Evolutionary conservation across 1,284 basidiomycete genomes (phyloP).

Genomic region (Pterulicium gracile): DNA sequence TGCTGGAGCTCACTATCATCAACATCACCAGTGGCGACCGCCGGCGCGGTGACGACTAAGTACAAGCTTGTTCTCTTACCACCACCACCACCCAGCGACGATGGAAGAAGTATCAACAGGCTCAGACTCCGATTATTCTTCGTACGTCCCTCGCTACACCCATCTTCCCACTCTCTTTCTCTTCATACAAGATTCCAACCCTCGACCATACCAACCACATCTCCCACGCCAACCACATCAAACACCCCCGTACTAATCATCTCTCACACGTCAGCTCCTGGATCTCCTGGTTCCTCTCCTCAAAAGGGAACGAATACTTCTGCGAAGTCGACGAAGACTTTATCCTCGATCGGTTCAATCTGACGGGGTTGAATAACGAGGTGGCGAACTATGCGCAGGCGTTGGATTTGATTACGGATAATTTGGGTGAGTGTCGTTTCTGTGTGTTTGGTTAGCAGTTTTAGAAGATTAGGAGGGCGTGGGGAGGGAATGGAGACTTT

Average conservation of each 20-base stretch:
- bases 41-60: no score
- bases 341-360: slow-evolving; percentile 96
- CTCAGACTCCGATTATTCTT: slow-evolving; percentile 83
- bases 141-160: no score
- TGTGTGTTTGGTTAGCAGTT: not conserved
- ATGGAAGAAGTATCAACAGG: slow-evolving; percentile 84
- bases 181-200: slow-evolving; percentile 12
- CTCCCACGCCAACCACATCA: not conserved
- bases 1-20: no score
- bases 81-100: no score
- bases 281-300: slow-evolving; percentile 98
- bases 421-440: slow-evolving; percentile 52
- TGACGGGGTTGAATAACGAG: slow-evolving; percentile 95
- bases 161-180: slow-evolving; percentile 11
- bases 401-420: slow-evolving; percentile 92
- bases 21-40: no score
- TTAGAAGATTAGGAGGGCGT: not conserved
- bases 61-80: no score
- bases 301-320: slow-evolving; percentile 97
- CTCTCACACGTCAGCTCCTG: slow-evolving; percentile 39
- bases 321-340: slow-evolving; percentile 99
- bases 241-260: not conserved
- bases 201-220: slow-evolving; percentile 22
- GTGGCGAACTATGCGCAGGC: slow-evolving; percentile 93
- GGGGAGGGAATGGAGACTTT: no score